Evolutionary conservation across 1,284 basidiomycete species (phyloP).

Genomic region (Apiotrichum laibachii): DNA sequence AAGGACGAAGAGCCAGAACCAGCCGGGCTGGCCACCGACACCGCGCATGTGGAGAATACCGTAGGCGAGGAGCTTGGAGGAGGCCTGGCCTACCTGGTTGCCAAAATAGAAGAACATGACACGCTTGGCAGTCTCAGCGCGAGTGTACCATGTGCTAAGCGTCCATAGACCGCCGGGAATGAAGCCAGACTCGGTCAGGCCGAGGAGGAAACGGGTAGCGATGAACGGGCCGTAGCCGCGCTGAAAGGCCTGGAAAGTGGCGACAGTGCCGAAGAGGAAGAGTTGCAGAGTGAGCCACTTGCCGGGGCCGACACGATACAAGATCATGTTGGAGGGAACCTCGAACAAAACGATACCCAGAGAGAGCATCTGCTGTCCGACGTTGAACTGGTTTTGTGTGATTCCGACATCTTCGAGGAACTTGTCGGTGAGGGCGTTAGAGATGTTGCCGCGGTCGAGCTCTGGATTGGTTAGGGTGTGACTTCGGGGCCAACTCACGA

Average conservation of each 20-base stretch:
- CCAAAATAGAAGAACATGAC: conserved; percentile 39
- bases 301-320: conserved; percentile 26
- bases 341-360: conserved; percentile 41
- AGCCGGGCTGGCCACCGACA: conserved; percentile 28
- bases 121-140: conserved; percentile 31
- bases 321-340: conserved; percentile 32
- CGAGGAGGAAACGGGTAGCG: conserved; percentile 33
- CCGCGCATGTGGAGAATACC: conserved; percentile 36
- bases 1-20: conserved; percentile 31
- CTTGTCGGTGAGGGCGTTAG: conserved; percentile 34
- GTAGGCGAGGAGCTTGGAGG: conserved; percentile 28
- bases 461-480: background rate
- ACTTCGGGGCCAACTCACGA: conserved; percentile 11
- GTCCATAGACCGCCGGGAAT: conserved; percentile 32
- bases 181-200: conserved; percentile 33
- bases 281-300: conserved; percentile 33
- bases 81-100: conserved; percentile 26
- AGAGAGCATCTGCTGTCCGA: conserved; percentile 37
- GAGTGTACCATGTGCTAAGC: conserved; percentile 30
- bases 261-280: conserved; percentile 33
- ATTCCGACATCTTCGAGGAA: conserved; percentile 38
- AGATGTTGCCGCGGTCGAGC: conserved; percentile 28
- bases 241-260: conserved; percentile 38
- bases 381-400: conserved; percentile 38
- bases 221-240: conserved; percentile 33